A percentile compares a stretch with the other conserved stretches of the same genome.
Evolutionary conservation across 495 filamentous ascomycete genomes (phyloP).

Genomic region (Hypomontagnella submonticulosa): DNA sequence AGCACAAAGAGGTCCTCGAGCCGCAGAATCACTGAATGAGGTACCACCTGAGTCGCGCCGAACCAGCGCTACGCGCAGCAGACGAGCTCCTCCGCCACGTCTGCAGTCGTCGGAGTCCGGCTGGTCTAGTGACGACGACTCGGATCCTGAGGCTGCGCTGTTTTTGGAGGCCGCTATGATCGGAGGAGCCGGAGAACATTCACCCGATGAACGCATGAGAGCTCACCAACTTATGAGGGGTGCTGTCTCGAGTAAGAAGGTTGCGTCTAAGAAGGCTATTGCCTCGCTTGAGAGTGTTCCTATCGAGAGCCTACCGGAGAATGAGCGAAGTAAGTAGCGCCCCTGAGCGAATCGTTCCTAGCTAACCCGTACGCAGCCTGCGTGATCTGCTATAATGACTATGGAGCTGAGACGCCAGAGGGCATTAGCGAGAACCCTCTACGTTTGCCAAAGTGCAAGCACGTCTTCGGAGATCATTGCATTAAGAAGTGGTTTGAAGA

Average conservation of each 20-base stretch:
- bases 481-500: constrained; percentile 71
- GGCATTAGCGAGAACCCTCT: constrained; percentile 62
- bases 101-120: constrained; percentile 22
- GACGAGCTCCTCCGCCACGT: constrained; percentile 19
- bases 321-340: constrained; percentile 59
- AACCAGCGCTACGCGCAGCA: constrained; percentile 10
- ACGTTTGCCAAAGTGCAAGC: constrained; percentile 66
- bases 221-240: constrained; percentile 54
- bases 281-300: constrained; percentile 57
- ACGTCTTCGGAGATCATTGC: constrained; percentile 68
- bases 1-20: constrained; percentile 1
- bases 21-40: constrained; percentile 2
- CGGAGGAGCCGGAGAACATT: constrained; percentile 16
- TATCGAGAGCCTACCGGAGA: constrained; percentile 54
- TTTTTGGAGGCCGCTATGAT: no score
- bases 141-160: constrained; percentile 33
- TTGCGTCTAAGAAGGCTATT: constrained; percentile 60
- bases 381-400: constrained; percentile 68
- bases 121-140: constrained; percentile 39
- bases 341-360: background rate
- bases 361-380: constrained; percentile 53
- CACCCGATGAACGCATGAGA: constrained; percentile 48
- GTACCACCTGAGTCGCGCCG: constrained; percentile 17
- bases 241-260: constrained; percentile 52
- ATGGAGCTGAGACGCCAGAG: constrained; percentile 62